Evolutionary conservation across 805 yeast species (phyloP).

Genomic region (Scheffersomyces lignosus): DNA sequence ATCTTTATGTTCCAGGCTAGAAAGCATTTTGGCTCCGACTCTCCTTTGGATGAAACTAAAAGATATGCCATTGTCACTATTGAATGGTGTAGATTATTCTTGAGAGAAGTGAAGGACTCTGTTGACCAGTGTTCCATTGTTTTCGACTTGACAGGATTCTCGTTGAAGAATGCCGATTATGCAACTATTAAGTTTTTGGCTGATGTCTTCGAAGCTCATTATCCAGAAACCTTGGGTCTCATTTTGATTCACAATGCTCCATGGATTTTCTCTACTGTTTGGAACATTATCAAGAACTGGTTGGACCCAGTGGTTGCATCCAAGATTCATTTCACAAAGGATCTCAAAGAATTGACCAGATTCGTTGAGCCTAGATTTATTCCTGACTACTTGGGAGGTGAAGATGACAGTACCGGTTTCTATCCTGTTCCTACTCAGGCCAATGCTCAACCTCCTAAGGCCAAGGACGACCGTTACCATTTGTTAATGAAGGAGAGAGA

Average conservation of each 20-base stretch:
- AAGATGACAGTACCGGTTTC: constrained; percentile 53
- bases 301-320: constrained; percentile 94
- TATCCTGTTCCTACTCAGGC: constrained; percentile 65
- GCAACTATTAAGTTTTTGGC: constrained; percentile 87
- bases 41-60: constrained; percentile 68
- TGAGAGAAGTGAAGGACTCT: constrained; percentile 58
- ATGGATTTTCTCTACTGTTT: constrained; percentile 92
- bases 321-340: constrained; percentile 81
- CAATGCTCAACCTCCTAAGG: constrained; percentile 44
- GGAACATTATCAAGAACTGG: constrained; percentile 93
- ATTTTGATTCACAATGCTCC: constrained; percentile 92
- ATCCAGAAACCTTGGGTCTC: constrained; percentile 89
- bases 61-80: constrained; percentile 72
- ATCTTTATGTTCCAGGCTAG: constrained; percentile 79
- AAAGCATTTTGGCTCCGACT: constrained; percentile 54
- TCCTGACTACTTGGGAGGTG: constrained; percentile 77
- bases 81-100: constrained; percentile 76
- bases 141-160: constrained; percentile 84
- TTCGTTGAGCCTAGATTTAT: constrained; percentile 60
- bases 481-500: constrained; percentile 53
- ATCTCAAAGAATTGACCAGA: constrained; percentile 62
- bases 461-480: constrained; percentile 41
- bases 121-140: constrained; percentile 79
- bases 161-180: constrained; percentile 91
- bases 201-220: constrained; percentile 90